These are phyloP conservation scores for Nitzschia sp. DNA, from an alignment of 108 stramenopile species.

Conservation along the genomic window DNA sequence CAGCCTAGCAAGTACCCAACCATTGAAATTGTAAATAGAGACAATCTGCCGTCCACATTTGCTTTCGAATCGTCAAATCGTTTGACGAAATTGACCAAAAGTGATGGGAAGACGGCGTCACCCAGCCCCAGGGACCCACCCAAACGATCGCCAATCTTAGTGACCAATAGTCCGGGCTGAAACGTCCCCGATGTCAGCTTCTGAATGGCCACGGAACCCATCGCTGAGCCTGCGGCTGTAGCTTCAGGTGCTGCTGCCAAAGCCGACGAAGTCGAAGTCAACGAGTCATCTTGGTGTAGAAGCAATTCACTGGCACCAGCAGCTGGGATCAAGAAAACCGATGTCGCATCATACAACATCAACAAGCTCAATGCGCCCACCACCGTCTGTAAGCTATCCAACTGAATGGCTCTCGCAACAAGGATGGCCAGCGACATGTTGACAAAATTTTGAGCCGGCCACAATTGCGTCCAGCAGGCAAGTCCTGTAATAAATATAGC, in stretches of 20 bases:
- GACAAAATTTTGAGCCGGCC: constrained; percentile 61
- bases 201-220: constrained; percentile 43
- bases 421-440: constrained; percentile 56
- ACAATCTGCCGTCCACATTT: neutral
- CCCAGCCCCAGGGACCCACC: constrained; percentile 56
- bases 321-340: constrained; percentile 37
- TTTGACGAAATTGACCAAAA: constrained; percentile 42
- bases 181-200: constrained; percentile 34
- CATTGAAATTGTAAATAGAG: constrained; percentile 35
- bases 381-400: constrained; percentile 21
- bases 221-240: constrained; percentile 24
- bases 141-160: constrained; percentile 28
- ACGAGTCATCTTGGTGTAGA: neutral
- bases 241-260: constrained; percentile 1
- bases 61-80: constrained; percentile 30
- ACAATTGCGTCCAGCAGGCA: constrained; percentile 24
- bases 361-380: constrained; percentile 30
- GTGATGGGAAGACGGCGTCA: constrained; percentile 60
- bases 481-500: constrained; percentile 18
- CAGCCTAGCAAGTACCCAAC: constrained; percentile 48
- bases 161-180: constrained; percentile 56
- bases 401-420: constrained; percentile 46
- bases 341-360: constrained; percentile 33
- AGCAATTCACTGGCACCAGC: constrained; percentile 4
- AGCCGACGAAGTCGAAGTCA: neutral